Evolutionary conservation across 1,139 yeast species (phyloP).

Genomic region (Kodamaea anthophila): DNA sequence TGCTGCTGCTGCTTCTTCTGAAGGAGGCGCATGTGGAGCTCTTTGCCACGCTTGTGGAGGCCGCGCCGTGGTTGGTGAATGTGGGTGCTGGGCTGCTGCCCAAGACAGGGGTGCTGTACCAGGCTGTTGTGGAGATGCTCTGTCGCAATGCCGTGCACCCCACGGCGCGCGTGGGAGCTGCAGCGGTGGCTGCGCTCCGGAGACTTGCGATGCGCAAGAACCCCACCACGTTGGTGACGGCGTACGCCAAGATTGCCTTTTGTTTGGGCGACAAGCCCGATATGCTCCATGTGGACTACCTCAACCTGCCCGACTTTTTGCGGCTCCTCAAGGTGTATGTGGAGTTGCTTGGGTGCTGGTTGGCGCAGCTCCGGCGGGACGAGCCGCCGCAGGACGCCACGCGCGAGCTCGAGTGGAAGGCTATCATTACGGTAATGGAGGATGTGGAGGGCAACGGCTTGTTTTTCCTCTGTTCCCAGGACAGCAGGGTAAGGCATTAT

Average conservation of each 20-base stretch:
- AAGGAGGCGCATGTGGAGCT: conserved; percentile 48
- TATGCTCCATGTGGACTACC: conserved; percentile 45
- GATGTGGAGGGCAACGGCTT: conserved; percentile 95
- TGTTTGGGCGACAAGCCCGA: conserved; percentile 64
- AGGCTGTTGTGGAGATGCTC: conserved; percentile 64
- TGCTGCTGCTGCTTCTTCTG: too few relatives aligned
- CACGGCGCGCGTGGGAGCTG: conserved; percentile 52
- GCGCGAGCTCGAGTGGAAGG: conserved; percentile 67
- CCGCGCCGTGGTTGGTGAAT: conserved; percentile 63
- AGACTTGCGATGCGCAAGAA: conserved; percentile 62
- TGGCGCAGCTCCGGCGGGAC: conserved; percentile 15
- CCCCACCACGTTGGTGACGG: conserved; percentile 65
- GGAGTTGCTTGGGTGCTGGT: conserved; percentile 77
- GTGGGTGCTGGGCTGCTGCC: conserved; percentile 24
- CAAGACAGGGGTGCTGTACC: conserved; percentile 44
- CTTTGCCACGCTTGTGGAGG: conserved; percentile 63
- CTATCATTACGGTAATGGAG: conserved; percentile 76
- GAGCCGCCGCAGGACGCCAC: conserved; percentile 10
- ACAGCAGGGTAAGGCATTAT: conserved; percentile 61
- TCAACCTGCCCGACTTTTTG: conserved; percentile 54
- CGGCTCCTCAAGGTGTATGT: conserved; percentile 63
- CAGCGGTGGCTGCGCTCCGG: conserved; percentile 60
- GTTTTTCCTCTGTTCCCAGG: conserved; percentile 87
- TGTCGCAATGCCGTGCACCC: conserved; percentile 72
- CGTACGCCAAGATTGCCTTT: conserved; percentile 76